Evolutionary conservation across 2,329 filamentous ascomycete species (phyloP).

Genomic region (Diplodia sapinea): DNA sequence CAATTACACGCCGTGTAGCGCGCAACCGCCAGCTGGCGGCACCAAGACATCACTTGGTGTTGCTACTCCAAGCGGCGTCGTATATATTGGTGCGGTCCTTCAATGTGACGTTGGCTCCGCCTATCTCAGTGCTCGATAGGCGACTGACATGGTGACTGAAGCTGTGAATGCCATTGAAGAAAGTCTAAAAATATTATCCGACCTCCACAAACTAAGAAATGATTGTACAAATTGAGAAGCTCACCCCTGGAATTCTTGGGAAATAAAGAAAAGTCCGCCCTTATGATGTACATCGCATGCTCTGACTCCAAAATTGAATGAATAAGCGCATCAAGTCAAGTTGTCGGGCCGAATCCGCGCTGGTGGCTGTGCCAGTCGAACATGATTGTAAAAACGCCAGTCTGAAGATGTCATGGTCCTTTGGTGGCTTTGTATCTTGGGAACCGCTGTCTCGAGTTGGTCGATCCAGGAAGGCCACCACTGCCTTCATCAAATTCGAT

Average conservation of each 20-base stretch:
- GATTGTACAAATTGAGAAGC: conserved; percentile 1
- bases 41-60: too few relatives aligned
- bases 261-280: background rate
- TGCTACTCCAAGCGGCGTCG: background rate
- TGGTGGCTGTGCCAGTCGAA: background rate
- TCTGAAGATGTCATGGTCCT: background rate
- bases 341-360: background rate
- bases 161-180: background rate
- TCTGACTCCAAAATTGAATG: background rate
- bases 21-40: too few relatives aligned
- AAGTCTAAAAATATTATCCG: background rate
- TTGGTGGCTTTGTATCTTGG: background rate
- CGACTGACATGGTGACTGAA: too few relatives aligned
- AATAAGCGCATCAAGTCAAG: background rate
- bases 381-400: background rate
- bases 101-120: background rate
- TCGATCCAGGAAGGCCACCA: background rate
- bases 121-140: too few relatives aligned
- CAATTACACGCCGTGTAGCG: too few relatives aligned
- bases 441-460: background rate
- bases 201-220: background rate
- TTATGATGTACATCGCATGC: background rate
- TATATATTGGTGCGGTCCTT: background rate
- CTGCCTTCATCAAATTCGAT: background rate
- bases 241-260: background rate